Conservation (phyloP, 495 filamentous ascomycete genomes). For the Aspergillus bridgeri region DNA sequence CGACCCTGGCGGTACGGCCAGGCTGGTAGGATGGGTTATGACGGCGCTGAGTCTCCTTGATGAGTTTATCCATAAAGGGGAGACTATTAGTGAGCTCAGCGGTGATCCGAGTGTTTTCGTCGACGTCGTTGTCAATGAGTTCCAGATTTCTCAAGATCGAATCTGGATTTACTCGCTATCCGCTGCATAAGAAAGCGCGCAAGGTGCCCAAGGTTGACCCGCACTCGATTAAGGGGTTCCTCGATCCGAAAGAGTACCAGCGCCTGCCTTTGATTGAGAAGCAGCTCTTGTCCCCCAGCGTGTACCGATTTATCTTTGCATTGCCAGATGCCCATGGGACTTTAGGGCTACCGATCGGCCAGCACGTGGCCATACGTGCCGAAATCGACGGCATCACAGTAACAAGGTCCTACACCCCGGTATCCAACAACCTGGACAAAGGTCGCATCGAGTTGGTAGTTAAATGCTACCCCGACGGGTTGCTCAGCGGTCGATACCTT, state of each 20-base stretch:
- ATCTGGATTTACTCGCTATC: constrained; percentile 39
- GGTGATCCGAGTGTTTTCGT: constrained; percentile 32
- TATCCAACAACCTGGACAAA: constrained; percentile 48
- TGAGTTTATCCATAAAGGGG: constrained; percentile 48
- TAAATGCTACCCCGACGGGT: constrained; percentile 46
- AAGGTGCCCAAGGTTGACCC: constrained; percentile 27
- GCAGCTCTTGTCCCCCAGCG: constrained; percentile 38
- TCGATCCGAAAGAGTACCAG: constrained; percentile 45
- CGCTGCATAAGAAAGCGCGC: constrained; percentile 32
- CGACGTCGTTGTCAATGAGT: constrained; percentile 46
- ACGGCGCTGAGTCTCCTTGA: constrained; percentile 56
- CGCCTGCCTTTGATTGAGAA: constrained; percentile 44
- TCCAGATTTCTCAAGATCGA: constrained; percentile 37
- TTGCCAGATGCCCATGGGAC: constrained; percentile 38
- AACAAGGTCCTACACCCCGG: constrained; percentile 49
- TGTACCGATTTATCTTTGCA: constrained; percentile 47
- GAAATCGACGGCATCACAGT: constrained; percentile 39
- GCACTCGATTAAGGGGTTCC: constrained; percentile 35
- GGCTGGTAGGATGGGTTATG: constrained; percentile 57
- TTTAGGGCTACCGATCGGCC: constrained; percentile 51
- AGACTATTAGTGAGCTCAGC: constrained; percentile 40
- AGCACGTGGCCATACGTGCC: constrained; percentile 49
- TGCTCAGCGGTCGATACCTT: constrained; percentile 46
- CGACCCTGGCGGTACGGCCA: constrained; percentile 46
- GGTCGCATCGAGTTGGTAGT: constrained; percentile 47